These are phyloP conservation scores for Calonectria multiphialidica DNA, from an alignment of 2,329 filamentous ascomycete species.

Conservation along the genomic window DNA sequence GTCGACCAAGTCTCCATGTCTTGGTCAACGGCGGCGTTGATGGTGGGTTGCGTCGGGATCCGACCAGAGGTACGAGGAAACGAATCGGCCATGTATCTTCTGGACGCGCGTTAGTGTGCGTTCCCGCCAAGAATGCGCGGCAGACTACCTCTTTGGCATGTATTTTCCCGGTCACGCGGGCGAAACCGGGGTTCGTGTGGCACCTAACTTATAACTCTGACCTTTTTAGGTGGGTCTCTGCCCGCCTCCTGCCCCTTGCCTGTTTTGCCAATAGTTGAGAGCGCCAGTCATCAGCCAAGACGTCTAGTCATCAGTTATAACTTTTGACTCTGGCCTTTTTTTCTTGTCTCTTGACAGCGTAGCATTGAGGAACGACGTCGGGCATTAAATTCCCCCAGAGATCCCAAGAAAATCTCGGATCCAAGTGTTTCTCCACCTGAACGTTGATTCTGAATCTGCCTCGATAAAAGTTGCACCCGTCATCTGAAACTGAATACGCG, in stretches of 20 bases:
- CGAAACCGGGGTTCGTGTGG: slow-evolving; percentile 40
- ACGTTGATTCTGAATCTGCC: neutral
- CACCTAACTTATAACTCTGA: slow-evolving; percentile 27
- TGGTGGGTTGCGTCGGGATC: neutral
- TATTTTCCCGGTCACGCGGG: slow-evolving; percentile 34
- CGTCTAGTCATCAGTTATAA: slow-evolving; percentile 9
- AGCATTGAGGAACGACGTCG: neutral
- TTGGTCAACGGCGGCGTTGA: slow-evolving; percentile 1
- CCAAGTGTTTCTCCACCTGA: neutral
- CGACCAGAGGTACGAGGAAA: neutral
- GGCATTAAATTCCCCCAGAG: neutral
- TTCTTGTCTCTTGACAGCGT: neutral
- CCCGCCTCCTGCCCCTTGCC: slow-evolving; percentile 27
- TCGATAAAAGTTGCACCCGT: neutral
- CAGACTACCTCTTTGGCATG: neutral
- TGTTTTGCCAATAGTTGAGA: neutral
- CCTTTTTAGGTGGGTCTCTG: slow-evolving; percentile 30
- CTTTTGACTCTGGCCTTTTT: neutral
- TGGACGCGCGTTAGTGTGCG: neutral
- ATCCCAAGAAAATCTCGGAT: neutral
- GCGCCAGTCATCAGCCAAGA: slow-evolving; percentile 7
- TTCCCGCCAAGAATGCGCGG: neutral
- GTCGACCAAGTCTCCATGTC: neutral
- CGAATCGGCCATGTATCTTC: neutral
- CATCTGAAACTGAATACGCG: neutral